These are phyloP conservation scores for Scedosporium minutisporum DNA, from an alignment of 2,329 filamentous ascomycete species.

Conservation along the genomic window DNA sequence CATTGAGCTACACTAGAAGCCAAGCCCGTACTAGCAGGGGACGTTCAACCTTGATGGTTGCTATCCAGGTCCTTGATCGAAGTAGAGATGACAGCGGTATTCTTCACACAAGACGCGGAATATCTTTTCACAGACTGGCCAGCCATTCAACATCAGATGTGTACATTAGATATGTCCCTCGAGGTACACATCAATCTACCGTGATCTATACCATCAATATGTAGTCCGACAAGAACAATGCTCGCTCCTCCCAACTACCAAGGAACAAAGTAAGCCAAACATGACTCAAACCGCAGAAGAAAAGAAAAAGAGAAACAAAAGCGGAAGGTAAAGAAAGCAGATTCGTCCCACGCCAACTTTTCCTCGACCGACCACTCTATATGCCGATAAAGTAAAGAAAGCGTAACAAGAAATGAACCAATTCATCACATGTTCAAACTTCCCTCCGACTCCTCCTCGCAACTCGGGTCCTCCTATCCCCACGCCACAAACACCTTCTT, in stretches of 20 bases:
- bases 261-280: not conserved
- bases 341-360: not conserved
- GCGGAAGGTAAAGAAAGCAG: not conserved
- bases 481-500: constrained; percentile 54
- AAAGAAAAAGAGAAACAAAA: not conserved
- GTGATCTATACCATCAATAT: too few species aligned
- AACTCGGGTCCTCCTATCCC: constrained; percentile 30
- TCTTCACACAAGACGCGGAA: too few species aligned
- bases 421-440: not conserved
- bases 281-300: not conserved
- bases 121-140: too few species aligned
- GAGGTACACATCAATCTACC: too few species aligned
- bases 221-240: not conserved
- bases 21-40: too few species aligned
- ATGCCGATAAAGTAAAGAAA: not conserved
- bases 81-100: too few species aligned
- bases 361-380: not conserved
- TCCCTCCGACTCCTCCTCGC: too few species aligned
- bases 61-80: too few species aligned
- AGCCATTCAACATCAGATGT: too few species aligned
- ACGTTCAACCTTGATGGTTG: too few species aligned
- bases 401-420: not conserved
- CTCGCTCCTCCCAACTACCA: not conserved
- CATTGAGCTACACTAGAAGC: too few species aligned
- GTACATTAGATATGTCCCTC: too few species aligned